phyloP scores from a whole-genome alignment of 139 green algal species.

The Asterochloris erici region DNA sequence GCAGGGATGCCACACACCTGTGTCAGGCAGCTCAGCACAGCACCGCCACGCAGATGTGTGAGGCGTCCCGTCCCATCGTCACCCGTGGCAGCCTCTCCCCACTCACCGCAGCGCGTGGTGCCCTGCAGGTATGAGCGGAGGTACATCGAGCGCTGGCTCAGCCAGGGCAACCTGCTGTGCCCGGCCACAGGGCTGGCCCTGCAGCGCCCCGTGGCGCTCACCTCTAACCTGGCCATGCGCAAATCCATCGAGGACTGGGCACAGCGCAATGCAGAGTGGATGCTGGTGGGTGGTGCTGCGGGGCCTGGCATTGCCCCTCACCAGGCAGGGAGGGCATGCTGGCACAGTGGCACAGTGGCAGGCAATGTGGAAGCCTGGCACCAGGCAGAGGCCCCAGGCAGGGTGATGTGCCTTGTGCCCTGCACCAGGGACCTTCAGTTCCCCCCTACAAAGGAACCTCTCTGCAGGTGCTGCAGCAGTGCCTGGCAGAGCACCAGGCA shows the following conservation, averaged over 20 bases:
- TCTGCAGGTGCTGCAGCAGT: too few relatives aligned
- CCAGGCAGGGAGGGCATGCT: neutral
- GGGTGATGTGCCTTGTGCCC: too few relatives aligned
- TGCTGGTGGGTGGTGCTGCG: slow-evolving; percentile 36
- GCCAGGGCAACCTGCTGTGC: slow-evolving; percentile 39
- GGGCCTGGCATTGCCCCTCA: too few relatives aligned
- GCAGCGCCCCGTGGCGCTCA: slow-evolving; percentile 36
- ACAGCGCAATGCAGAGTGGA: slow-evolving; percentile 38
- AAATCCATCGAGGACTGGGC: slow-evolving; percentile 55
- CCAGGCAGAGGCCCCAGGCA: too few relatives aligned
- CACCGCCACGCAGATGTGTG: neutral
- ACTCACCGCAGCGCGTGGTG: neutral
- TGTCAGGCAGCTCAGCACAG: neutral
- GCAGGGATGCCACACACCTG: neutral
- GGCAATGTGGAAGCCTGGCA: neutral
- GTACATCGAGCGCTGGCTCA: slow-evolving; percentile 46
- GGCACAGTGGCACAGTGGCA: neutral
- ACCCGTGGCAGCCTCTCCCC: neutral
- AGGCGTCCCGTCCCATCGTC: neutral
- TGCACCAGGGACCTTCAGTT: too few relatives aligned
- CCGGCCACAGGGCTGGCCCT: slow-evolving; percentile 45
- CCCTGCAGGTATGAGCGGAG: slow-evolving; percentile 40
- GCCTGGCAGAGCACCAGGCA: too few relatives aligned
- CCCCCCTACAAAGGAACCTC: too few relatives aligned
- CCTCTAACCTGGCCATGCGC: slow-evolving; percentile 44